Conservation (phyloP, 352 stramenopile species). For the Pythium chondricola region DNA sequence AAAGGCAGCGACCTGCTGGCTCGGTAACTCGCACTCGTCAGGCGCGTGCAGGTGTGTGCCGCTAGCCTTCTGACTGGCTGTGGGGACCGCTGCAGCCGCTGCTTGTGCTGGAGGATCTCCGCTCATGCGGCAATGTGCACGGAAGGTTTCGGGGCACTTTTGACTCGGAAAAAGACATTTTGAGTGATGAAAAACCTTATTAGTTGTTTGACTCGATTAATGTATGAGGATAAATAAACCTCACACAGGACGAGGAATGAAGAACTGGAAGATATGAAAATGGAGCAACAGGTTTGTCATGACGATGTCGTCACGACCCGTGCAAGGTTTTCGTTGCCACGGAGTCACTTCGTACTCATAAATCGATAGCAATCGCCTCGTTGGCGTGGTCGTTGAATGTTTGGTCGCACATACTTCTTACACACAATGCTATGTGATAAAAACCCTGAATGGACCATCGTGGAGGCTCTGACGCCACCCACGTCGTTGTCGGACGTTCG, state of each 20-base stretch:
- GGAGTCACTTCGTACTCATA: background rate
- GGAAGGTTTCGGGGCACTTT: no score
- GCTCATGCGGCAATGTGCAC: no score
- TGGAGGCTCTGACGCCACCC: background rate
- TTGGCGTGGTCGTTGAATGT: conserved; percentile 22
- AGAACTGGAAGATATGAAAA: no score
- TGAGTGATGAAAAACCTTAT: conserved; percentile 13
- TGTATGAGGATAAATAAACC: conserved; percentile 4
- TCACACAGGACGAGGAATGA: no score
- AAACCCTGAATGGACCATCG: conserved; percentile 80
- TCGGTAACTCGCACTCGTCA: background rate
- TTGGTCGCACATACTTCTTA: conserved; percentile 84
- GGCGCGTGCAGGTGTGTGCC: conserved; percentile 1
- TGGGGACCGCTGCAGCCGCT: background rate
- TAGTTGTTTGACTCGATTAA: background rate
- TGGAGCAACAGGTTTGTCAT: no score
- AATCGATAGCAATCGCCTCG: background rate
- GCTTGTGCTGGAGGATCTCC: no score
- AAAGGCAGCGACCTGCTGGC: conserved; percentile 1
- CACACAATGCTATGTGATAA: conserved; percentile 85
- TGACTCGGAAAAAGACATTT: no score
- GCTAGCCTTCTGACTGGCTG: no score
- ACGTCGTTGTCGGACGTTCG: conserved; percentile 56
- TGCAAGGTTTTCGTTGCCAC: background rate
- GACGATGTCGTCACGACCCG: background rate